These are phyloP conservation scores for Monosporascus sp. DNA, from an alignment of 2,329 filamentous ascomycete species.

Conservation along the genomic window DNA sequence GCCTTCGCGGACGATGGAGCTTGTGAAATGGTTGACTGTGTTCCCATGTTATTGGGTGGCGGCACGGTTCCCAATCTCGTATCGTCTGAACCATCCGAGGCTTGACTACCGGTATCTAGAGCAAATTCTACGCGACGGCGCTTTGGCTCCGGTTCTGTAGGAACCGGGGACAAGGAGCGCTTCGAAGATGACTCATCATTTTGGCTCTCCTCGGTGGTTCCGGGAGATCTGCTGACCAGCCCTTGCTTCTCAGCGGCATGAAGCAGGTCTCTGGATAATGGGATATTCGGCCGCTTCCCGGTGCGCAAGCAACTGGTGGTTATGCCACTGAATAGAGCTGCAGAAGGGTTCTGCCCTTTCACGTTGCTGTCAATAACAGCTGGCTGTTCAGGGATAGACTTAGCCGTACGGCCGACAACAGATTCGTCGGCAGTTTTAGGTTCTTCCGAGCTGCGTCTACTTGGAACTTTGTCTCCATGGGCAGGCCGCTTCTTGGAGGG, in stretches of 20 bases:
- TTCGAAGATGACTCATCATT: constrained; percentile 10
- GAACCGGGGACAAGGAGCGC: constrained; percentile 12
- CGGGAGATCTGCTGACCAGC: constrained; percentile 27
- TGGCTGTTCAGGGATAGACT: neutral
- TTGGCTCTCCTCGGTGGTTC: constrained; percentile 5
- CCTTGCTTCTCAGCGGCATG: constrained; percentile 35
- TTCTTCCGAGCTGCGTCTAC: neutral
- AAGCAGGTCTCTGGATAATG: constrained; percentile 33
- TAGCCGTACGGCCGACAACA: neutral
- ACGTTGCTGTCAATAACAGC: neutral
- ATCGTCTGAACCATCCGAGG: neutral
- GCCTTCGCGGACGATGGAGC: constrained; percentile 10
- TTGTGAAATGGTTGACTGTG: constrained; percentile 14
- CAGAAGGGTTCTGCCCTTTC: constrained; percentile 3
- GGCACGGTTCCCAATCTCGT: neutral
- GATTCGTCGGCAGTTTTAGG: neutral
- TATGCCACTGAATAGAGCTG: constrained; percentile 30
- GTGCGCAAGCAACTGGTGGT: constrained; percentile 36
- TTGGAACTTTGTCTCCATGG: constrained; percentile 1
- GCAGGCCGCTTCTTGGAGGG: constrained; percentile 1
- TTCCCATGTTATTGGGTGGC: constrained; percentile 1
- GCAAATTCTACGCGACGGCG: constrained; percentile 23
- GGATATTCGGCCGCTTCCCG: constrained; percentile 30
- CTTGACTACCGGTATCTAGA: constrained; percentile 1
- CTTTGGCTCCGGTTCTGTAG: constrained; percentile 15